Conservation (phyloP, 228 moss, liverwort and hornwort species). For the Sphagnum magellanicum region DNA sequence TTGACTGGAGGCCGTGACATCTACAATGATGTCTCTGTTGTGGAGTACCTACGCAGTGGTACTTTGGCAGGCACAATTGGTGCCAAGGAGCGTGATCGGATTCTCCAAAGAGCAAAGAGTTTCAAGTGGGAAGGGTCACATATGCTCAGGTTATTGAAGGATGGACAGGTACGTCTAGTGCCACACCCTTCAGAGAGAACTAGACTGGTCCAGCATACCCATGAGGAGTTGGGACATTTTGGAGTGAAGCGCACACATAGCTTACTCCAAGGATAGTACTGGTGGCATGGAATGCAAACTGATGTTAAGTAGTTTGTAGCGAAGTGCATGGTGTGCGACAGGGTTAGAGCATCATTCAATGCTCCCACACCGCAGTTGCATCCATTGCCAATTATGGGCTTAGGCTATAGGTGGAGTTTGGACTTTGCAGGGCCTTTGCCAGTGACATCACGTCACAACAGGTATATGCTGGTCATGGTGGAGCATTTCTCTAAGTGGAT, state of each 20-base stretch:
- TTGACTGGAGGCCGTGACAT: not conserved
- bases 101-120: not conserved
- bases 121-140: not conserved
- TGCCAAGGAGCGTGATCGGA: not conserved
- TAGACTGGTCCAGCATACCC: not conserved
- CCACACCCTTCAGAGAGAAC: not conserved
- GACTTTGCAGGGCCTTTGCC: slow-evolving; percentile 8
- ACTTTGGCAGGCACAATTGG: not conserved
- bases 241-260: not conserved
- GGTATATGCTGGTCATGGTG: not conserved
- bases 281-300: slow-evolving; percentile 5
- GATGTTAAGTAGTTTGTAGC: slow-evolving; percentile 1
- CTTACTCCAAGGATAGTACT: not conserved
- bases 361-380: slow-evolving; percentile 1
- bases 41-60: not conserved
- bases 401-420: slow-evolving; percentile 9
- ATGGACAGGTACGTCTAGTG: not conserved
- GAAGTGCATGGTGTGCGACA: slow-evolving; percentile 1
- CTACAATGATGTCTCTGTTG: not conserved
- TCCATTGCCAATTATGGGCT: slow-evolving; percentile 6
- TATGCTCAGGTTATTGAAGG: not conserved
- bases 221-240: not conserved
- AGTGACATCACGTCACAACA: not conserved
- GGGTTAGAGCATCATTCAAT: not conserved
- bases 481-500: slow-evolving; percentile 11